These are phyloP conservation scores for Rheum nobile DNA, from an alignment of 148 eudicot species.

Conservation along the genomic window DNA sequence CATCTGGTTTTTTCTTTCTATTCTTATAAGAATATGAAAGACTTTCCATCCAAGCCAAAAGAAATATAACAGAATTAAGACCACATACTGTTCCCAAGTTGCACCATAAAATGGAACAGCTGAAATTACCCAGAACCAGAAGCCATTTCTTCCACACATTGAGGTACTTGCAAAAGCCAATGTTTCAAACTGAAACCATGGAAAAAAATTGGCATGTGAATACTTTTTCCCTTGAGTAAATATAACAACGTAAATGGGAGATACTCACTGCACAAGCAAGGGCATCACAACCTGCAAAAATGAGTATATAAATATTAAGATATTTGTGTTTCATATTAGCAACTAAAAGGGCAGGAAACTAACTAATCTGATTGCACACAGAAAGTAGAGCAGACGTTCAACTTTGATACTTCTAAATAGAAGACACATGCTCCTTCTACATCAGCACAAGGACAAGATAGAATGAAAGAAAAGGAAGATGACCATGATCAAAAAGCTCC, in stretches of 20 bases:
- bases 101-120: slow-evolving; percentile 86
- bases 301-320: neutral
- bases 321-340: neutral
- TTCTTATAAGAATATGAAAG: neutral
- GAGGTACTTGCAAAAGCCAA: slow-evolving; percentile 86
- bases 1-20: neutral
- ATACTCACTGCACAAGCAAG: slow-evolving; percentile 83
- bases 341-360: neutral
- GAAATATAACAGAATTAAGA: neutral
- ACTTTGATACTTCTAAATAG: neutral
- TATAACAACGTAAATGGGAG: neutral
- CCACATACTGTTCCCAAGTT: slow-evolving; percentile 89
- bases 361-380: slow-evolving; percentile 4
- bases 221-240: neutral
- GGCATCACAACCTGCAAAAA: slow-evolving; percentile 81
- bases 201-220: neutral
- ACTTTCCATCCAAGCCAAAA: neutral
- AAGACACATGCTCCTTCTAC: neutral
- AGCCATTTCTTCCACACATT: slow-evolving; percentile 76
- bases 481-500: slow-evolving; percentile 97
- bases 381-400: neutral
- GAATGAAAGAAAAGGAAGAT: neutral
- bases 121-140: slow-evolving; percentile 87
- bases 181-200: slow-evolving; percentile 53
- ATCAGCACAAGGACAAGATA: neutral